These are phyloP conservation scores for Zygosaccharomyces gambellarensis DNA, from an alignment of 805 yeast genomes.

Conservation along the genomic window DNA sequence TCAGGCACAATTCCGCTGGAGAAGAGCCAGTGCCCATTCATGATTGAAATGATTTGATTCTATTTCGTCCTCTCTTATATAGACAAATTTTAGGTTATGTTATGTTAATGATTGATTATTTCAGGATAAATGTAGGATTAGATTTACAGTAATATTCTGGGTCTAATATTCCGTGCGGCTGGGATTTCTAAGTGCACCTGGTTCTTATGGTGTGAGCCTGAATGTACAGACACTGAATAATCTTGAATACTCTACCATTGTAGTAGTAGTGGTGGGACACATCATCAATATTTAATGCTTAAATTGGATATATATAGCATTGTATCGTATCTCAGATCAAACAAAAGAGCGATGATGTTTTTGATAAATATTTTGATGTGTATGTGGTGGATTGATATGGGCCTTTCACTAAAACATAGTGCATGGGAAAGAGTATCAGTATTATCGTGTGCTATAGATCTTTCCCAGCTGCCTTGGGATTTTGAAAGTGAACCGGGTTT, in stretches of 20 bases:
- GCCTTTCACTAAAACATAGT: conserved; percentile 10
- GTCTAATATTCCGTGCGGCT: neutral
- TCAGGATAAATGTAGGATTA: neutral
- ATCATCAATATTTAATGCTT: neutral
- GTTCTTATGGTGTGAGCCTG: neutral
- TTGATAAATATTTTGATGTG: neutral
- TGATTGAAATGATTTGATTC: neutral
- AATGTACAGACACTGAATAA: neutral
- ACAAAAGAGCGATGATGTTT: neutral
- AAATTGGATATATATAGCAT: neutral
- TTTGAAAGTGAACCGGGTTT: conserved; percentile 9
- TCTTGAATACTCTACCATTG: neutral
- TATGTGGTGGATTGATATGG: neutral
- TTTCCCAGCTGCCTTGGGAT: conserved; percentile 19
- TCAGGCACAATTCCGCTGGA: neutral
- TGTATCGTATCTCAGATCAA: neutral
- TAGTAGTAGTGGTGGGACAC: neutral
- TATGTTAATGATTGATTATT: neutral
- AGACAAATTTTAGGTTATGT: neutral
- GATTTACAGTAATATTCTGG: neutral
- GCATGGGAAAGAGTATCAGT: conserved; percentile 19
- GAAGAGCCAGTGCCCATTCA: neutral
- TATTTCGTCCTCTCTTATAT: neutral
- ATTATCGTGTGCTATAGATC: conserved; percentile 19
- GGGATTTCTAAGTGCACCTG: conserved; percentile 1